phyloP scores from a whole-genome alignment of 352 stramenopile species.

The Plasmopara viticola region DNA sequence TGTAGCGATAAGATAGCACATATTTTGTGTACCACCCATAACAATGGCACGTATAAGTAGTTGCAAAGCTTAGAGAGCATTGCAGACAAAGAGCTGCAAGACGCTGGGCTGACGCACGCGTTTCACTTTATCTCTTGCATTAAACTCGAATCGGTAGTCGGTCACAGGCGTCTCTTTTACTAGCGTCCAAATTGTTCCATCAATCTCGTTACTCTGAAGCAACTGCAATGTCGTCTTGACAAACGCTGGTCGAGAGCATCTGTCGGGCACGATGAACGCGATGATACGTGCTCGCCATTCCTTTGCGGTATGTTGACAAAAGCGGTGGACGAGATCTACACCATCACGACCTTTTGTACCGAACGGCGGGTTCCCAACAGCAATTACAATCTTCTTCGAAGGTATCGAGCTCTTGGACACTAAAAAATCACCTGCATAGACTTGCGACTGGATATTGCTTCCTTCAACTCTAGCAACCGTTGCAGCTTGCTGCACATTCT shows the following conservation, averaged over 20 bases:
- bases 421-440: conserved; percentile 51
- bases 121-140: conserved; percentile 24
- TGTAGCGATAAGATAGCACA: conserved; percentile 4
- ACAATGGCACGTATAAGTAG: no score
- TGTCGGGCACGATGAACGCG: conserved; percentile 65
- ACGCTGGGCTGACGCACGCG: conserved; percentile 62
- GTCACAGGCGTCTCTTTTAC: conserved; percentile 26
- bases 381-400: conserved; percentile 26
- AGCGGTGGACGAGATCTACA: conserved; percentile 47
- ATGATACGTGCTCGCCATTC: conserved; percentile 49
- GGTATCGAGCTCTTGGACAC: conserved; percentile 18
- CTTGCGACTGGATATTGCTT: conserved; percentile 10
- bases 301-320: conserved; percentile 38
- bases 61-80: not conserved
- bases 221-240: conserved; percentile 29
- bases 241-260: conserved; percentile 41
- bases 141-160: conserved; percentile 55
- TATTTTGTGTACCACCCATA: no score
- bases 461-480: not conserved
- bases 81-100: conserved; percentile 33
- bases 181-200: conserved; percentile 22
- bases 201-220: conserved; percentile 5
- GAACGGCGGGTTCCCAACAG: conserved; percentile 67
- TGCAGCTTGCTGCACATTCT: conserved; percentile 12
- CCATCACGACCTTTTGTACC: conserved; percentile 24